These are phyloP conservation scores for Aristolochia contorta DNA, from an alignment of 164 flowering plant genomes.

Conservation along the genomic window DNA sequence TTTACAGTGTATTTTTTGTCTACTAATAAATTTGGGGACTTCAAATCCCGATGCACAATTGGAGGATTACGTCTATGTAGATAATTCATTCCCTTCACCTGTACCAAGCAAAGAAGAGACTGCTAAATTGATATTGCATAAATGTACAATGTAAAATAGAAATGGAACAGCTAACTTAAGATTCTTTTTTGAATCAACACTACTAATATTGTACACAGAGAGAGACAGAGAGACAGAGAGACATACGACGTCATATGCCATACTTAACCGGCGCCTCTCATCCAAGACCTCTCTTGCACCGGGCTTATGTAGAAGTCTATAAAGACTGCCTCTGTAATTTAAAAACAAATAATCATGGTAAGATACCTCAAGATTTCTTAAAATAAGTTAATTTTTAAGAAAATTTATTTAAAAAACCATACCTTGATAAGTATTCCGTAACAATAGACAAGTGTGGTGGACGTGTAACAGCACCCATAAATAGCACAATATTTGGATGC, in stretches of 20 bases:
- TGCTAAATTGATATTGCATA: no score
- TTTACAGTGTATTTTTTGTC: slow-evolving; percentile 94
- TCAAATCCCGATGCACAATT: slow-evolving; percentile 93
- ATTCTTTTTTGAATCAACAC: not conserved
- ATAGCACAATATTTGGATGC: slow-evolving; percentile 96
- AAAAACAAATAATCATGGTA: slow-evolving; percentile 2
- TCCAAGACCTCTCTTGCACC: slow-evolving; percentile 77
- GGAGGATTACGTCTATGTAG: slow-evolving; percentile 95
- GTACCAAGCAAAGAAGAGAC: slow-evolving; percentile 7
- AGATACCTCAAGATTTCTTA: no score
- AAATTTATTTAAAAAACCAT: not conserved
- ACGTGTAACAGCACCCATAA: slow-evolving; percentile 96
- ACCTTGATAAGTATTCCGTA: slow-evolving; percentile 96
- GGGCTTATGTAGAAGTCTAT: slow-evolving; percentile 78
- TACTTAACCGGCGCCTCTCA: slow-evolving; percentile 78
- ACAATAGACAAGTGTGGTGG: slow-evolving; percentile 96
- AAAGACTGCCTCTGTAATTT: slow-evolving; percentile 84
- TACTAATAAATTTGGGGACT: slow-evolving; percentile 95
- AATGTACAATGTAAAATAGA: no score
- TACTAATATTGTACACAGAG: no score
- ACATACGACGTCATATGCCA: slow-evolving; percentile 97
- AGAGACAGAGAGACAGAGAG: not conserved
- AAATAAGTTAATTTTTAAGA: not conserved
- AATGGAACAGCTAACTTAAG: no score
- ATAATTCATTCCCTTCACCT: slow-evolving; percentile 99